Evolutionary conservation across 805 yeast genomes (phyloP).

Genomic region (Blastobotrys mokoenaii): DNA sequence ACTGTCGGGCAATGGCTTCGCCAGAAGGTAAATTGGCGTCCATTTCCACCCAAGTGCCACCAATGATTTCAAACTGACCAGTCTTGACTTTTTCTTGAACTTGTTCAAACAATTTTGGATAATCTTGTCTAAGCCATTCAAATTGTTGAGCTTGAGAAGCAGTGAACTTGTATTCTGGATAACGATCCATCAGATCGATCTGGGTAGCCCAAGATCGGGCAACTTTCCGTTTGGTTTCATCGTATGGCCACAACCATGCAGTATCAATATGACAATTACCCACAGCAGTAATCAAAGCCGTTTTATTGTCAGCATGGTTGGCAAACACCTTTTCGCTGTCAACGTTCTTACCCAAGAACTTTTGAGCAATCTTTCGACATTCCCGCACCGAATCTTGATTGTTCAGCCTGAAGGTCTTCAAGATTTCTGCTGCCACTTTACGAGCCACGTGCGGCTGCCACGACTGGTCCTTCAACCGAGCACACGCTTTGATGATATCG

Average conservation of each 20-base stretch:
- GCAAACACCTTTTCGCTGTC: constrained; percentile 57
- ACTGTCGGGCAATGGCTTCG: constrained; percentile 74
- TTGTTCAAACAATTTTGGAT: constrained; percentile 63
- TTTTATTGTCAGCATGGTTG: constrained; percentile 23
- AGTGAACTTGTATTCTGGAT: constrained; percentile 85
- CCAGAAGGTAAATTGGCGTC: constrained; percentile 80
- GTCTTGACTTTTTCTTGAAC: constrained; percentile 48
- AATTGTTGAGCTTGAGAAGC: constrained; percentile 95
- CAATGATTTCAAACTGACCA: constrained; percentile 68
- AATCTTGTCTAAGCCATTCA: constrained; percentile 78
- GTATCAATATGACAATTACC: constrained; percentile 96
- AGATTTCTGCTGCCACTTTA: constrained; percentile 61
- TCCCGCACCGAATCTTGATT: constrained; percentile 43
- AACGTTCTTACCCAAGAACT: constrained; percentile 52
- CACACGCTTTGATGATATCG: constrained; percentile 80
- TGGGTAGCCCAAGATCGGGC: constrained; percentile 94
- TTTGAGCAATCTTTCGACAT: constrained; percentile 57
- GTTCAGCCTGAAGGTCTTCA: constrained; percentile 69
- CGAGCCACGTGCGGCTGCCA: constrained; percentile 78
- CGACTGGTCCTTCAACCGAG: constrained; percentile 57
- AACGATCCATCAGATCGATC: constrained; percentile 67
- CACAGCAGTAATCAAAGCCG: constrained; percentile 64
- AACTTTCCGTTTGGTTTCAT: constrained; percentile 82
- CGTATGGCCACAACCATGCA: constrained; percentile 98
- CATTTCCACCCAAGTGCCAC: constrained; percentile 87